Base-by-base conservation (phyloP, 1,139 yeast genomes). In the Pichia sp. region DNA sequence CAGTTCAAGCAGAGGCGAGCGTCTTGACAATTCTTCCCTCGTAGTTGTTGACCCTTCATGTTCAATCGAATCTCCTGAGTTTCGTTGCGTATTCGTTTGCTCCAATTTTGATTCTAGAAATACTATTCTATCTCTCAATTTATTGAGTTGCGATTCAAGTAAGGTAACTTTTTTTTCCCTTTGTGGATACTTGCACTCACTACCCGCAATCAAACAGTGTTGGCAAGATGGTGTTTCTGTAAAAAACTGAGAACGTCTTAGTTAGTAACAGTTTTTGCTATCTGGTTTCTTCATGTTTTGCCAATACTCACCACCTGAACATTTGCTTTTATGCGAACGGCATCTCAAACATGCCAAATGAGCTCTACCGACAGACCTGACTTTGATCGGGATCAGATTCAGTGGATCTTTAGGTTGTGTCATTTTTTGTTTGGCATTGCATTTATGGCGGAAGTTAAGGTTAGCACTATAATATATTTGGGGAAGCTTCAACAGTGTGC, bases 141-240 rank as follows among this genome's bases (percentile, higher is more conserved):
- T 53, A 37, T 66, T 54, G 35, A 70, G 51, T 30, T 70, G 75
- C 30, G 70, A 63, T 49, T 69, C 74, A 64, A 67, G 60, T 23
- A 70, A 58, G 22, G 69, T 67, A 20, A 70, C 65, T 44, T 69
- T 66, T 29, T 74, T 55, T 45, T 69, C 73, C 30, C 67, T 56
- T 6, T 55, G 52, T 1, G 74, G 74, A 45, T 69, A 70, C 5
- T 52, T 51, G 44, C 75, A 70, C n/a, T 50, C 57, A 38, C 61
- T 62, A 27, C 56, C 38, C 2, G 39, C 25, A 14, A 24, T 9
- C 11, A 33, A 9, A 22, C 45, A 41, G 18, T 35, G 22, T 15
- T 25, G 22, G 24, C 45, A 41, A 3, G 37, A 23, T 4, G 39
- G 29, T 6, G 33, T n/a, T 12, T 16, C 33, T 37, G 5, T n/a